Conservation (phyloP, 2,329 filamentous ascomycete genomes). For the Penicillium sp. region DNA sequence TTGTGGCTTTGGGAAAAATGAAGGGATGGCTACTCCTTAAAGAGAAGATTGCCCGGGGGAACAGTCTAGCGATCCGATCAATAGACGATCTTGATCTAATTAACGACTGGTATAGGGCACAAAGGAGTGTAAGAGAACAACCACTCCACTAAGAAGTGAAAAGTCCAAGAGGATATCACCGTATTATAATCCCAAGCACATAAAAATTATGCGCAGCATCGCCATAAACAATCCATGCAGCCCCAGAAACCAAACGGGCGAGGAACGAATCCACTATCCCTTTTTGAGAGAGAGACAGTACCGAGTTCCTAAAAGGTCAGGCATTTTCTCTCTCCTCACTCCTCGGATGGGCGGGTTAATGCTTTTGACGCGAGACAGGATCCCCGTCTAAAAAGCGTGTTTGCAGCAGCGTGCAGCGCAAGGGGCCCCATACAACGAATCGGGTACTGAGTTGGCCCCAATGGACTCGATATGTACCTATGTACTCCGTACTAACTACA, state of each 20-base stretch:
- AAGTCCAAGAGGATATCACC: neutral
- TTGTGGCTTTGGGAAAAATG: neutral
- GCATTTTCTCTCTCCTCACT: slow-evolving; percentile 19
- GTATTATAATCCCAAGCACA: slow-evolving; percentile 8
- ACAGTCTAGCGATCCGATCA: neutral
- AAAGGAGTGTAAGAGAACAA: slow-evolving; percentile 7
- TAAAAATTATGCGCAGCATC: neutral
- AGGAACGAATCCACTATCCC: slow-evolving; percentile 17
- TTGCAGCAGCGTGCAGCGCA: slow-evolving; percentile 18
- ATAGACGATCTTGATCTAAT: neutral
- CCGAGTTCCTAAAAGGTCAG: slow-evolving; percentile 9
- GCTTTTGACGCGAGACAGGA: slow-evolving; percentile 16
- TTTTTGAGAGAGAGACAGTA: slow-evolving; percentile 13
- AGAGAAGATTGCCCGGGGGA: neutral
- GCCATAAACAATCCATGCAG: slow-evolving; percentile 13
- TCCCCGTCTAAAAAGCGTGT: slow-evolving; percentile 9
- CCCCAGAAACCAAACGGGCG: slow-evolving; percentile 12
- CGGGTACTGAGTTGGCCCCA: neutral
- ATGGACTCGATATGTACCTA: neutral
- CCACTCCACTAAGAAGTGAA: neutral
- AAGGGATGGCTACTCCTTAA: neutral
- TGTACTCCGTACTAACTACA: neutral
- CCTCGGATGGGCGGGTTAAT: slow-evolving; percentile 18
- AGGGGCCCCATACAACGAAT: slow-evolving; percentile 18
- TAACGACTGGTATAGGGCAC: neutral